Conservation (phyloP, 176 grass and related monocot genomes). For the Rhynchospora breviuscula region DNA sequence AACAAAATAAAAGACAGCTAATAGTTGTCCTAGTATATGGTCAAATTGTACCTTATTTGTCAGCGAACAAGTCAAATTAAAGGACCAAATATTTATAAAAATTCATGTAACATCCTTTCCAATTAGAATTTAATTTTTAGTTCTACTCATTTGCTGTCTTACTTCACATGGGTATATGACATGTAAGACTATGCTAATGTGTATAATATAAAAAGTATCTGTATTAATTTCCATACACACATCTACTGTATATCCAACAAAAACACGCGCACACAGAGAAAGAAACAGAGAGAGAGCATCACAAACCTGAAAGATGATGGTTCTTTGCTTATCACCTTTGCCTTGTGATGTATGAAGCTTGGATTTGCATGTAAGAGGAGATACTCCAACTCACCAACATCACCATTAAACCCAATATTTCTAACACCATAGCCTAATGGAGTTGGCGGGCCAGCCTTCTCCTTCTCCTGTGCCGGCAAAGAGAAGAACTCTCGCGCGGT, state of each 20-base stretch:
- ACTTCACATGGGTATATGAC: background rate
- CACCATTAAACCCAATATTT: slow-evolving; percentile 80
- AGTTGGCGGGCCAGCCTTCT: slow-evolving; percentile 64
- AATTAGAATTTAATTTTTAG: background rate
- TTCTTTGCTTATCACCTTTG: slow-evolving; percentile 46
- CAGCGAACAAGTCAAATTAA: background rate
- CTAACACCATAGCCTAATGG: slow-evolving; percentile 81
- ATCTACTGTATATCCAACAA: background rate
- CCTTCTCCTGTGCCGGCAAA: slow-evolving; percentile 43
- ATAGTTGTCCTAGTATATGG: background rate
- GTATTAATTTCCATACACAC: background rate
- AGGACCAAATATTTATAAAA: background rate
- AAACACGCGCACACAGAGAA: background rate
- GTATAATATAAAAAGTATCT: slow-evolving; percentile 12
- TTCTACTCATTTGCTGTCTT: background rate
- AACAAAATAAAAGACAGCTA: background rate
- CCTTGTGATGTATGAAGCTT: slow-evolving; percentile 47
- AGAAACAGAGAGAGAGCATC: background rate
- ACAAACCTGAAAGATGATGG: slow-evolving; percentile 76
- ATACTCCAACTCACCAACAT: slow-evolving; percentile 90
- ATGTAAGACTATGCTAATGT: slow-evolving; percentile 4
- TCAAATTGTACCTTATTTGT: slow-evolving; percentile 6
- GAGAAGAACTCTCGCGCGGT: slow-evolving; percentile 53
- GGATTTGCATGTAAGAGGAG: slow-evolving; percentile 79
- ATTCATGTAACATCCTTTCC: background rate